Base-by-base conservation (phyloP, 192 early-diverging fungal species). In the Coemansia erecta region DNA sequence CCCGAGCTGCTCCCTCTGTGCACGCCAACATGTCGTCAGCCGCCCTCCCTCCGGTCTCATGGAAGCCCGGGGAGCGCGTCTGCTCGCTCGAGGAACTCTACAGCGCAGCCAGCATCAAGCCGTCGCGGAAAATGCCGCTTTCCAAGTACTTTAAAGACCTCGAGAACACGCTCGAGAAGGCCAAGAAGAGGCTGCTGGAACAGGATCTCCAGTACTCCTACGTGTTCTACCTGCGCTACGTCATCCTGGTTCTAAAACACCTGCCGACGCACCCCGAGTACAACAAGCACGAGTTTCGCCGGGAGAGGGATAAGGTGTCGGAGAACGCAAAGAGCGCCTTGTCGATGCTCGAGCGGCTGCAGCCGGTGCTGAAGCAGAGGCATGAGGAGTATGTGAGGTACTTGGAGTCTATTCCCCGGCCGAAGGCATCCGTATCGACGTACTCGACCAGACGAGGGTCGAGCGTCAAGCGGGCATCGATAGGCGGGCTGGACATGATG, bases 201-300 rank as follows among this genome's bases (percentile, higher is more conserved):
- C 72, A 84, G 62, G 85, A 92, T 58, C 60, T 85, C 9, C 81
- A 85, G 50, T 80, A 79, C 19, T 86, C 87, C 2, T 92, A 92
- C 53, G 77, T 88, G n/a, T 70, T 84, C 31, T 89, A 87, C 58
- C 72, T 92, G 78, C 80, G 83, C 5, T 89, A 84, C 63, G 79
- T 77, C 51, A 91, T 83, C 11, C 64, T 89, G 28, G 81, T 85
- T 31, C 42, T 89, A 23, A 80, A 66, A 39, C 82, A 85, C 24
- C 68, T 89, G 24, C 82, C 74, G 45, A 82, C 82, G 45, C 83
- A 86, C 54, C 72, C 74, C 8, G 77, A 84, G 42, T 86, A 80
- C 58, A 72, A 71, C 44, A 66, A 69, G 35, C 72, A 81, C 0
- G 68, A 73, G 31, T 58, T 83, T 53, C 83, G 85, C 8, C 67